Conservation (phyloP, 176 grass and related monocot species). For the Musa beccarii region DNA sequence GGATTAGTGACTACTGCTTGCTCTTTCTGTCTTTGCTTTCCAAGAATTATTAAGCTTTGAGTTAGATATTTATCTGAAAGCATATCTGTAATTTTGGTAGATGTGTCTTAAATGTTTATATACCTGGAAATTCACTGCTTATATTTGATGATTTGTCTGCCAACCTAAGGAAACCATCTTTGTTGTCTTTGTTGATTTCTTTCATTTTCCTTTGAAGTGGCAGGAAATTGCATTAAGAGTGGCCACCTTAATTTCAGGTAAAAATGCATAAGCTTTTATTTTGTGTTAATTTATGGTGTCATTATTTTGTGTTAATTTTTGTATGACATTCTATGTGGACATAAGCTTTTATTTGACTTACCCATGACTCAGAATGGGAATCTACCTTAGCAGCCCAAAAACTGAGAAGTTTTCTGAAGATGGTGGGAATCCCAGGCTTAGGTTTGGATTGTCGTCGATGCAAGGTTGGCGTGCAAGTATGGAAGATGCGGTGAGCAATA, state of each 20-base stretch:
- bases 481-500: slow-evolving; percentile 86
- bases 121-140: background rate
- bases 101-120: background rate
- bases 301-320: background rate
- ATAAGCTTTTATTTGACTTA: background rate
- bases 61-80: background rate
- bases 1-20: too few species aligned
- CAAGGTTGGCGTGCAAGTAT: slow-evolving; percentile 95
- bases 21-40: too few species aligned
- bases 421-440: slow-evolving; percentile 54
- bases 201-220: background rate
- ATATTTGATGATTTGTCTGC: background rate
- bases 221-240: background rate
- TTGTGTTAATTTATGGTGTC: background rate
- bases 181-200: background rate
- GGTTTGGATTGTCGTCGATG: slow-evolving; percentile 85
- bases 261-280: background rate
- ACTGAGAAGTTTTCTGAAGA: slow-evolving; percentile 85
- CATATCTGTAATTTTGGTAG: background rate
- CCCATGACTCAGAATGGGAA: slow-evolving; percentile 41
- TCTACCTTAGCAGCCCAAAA: slow-evolving; percentile 93
- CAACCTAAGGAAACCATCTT: background rate
- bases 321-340: background rate
- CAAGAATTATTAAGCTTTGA: too few species aligned
- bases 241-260: background rate